Base-by-base conservation (phyloP, 176 grass and related monocot species). In the Poa annua region DNA sequence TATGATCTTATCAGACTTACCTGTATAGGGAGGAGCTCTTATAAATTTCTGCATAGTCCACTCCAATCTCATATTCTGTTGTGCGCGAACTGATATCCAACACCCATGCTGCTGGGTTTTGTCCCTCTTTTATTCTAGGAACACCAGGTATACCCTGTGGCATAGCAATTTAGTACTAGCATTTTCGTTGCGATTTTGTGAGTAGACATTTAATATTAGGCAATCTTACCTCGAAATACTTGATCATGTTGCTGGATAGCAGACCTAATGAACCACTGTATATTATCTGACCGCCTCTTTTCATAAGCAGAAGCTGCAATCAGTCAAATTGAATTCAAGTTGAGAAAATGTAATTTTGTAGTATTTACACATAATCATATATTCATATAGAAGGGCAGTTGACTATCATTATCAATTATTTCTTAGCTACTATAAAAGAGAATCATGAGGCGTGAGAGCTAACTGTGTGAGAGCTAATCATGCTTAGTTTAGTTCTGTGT, bases 91-190 rank as follows among this genome's bases (percentile, higher is more conserved):
- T 92, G 71, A 97, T 85, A 75, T 92, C 88, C 78, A 94, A 79
- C 88, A 97, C 75, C 92, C 94, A 97, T 75, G 90, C 86, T 86
- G 92, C 92, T 50, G 94, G 94, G 56, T 94, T 97, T 90, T 97
- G 88, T 34, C 86, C 89, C 62, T 87, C 24, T 64, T 82, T 94
- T 66, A 94, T 94, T 82, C 75, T 92, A 77, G 90, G 90, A 73
- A 97, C 94, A 16, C 88, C 92, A 83, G 92, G 92, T 74, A 98
- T 95, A 80, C 85, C 83, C 95, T 98, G 84, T 74, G 63, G 66
- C 10, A 66, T 62, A 85, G 25, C 41, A 86, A 65, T 33, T 66
- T 74, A 64, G 13, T 53, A 48, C 0, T 41, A 82, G 14, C 51
- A 83, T 81, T 39, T 65, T 72, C 15, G 0, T 86, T 41, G 61